Conservation (phyloP, 768 basidiomycete genomes). For the Strobilomyces confusus region DNA sequence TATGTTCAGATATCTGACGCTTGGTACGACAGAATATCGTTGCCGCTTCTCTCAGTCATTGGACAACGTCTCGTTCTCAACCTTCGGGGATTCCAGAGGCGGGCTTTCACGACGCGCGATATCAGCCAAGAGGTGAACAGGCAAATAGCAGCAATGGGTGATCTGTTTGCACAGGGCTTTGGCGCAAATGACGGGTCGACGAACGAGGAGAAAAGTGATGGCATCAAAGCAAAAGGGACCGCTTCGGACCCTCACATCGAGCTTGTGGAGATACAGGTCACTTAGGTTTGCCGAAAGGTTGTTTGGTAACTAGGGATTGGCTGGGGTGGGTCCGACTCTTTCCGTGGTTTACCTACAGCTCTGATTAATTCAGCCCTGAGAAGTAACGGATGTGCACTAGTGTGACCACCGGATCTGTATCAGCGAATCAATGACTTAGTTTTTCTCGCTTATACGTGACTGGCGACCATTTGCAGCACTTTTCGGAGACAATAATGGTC, state of each 20-base stretch:
- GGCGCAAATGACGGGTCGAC: background rate
- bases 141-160: conserved; percentile 11
- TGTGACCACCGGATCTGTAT: too few relatives aligned
- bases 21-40: conserved; percentile 8
- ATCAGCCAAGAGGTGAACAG: conserved; percentile 18
- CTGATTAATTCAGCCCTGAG: too few relatives aligned
- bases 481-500: too few relatives aligned
- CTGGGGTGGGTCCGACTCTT: too few relatives aligned
- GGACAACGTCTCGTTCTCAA: conserved; percentile 22
- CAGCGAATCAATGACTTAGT: too few relatives aligned
- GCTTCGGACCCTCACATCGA: background rate
- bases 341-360: too few relatives aligned
- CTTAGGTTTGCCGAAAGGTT: too few relatives aligned
- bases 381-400: too few relatives aligned
- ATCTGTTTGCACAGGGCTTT: background rate
- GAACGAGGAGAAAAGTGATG: background rate
- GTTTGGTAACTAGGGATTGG: too few relatives aligned
- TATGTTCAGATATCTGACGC: background rate
- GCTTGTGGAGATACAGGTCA: background rate
- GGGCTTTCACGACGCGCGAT: background rate
- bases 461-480: too few relatives aligned
- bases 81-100: conserved; percentile 7
- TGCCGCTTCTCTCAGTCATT: conserved; percentile 7
- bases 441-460: too few relatives aligned
- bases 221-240: background rate